phyloP scores from a whole-genome alignment of 2,329 filamentous ascomycete species.

The Aureobasidium subglaciale region DNA sequence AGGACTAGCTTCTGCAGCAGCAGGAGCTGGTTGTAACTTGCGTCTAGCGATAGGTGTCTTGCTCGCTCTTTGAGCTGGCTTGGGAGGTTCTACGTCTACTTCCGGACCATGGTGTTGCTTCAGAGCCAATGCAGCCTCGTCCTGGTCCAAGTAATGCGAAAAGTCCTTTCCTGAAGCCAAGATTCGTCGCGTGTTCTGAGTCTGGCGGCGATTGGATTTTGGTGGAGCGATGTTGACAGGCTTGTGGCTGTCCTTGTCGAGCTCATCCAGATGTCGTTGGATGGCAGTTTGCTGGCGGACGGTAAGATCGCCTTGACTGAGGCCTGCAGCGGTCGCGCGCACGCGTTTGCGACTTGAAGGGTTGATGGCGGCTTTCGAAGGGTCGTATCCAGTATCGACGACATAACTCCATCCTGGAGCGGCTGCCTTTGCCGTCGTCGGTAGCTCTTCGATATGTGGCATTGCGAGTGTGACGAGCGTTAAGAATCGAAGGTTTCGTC shows the following conservation, averaged over 20 bases:
- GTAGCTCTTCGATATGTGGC: slow-evolving; percentile 75
- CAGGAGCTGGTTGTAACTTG: slow-evolving; percentile 23
- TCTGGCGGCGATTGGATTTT: slow-evolving; percentile 50
- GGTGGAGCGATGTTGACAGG: slow-evolving; percentile 60
- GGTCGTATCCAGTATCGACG: slow-evolving; percentile 60
- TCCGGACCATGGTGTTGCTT: slow-evolving; percentile 25
- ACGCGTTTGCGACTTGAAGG: slow-evolving; percentile 62
- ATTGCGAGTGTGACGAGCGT: background rate
- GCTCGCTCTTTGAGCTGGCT: slow-evolving; percentile 23
- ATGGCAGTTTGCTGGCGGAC: slow-evolving; percentile 79
- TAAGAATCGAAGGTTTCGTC: background rate
- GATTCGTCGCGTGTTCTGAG: slow-evolving; percentile 66
- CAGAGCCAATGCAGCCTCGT: slow-evolving; percentile 51
- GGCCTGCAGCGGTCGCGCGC: slow-evolving; percentile 42
- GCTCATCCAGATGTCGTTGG: slow-evolving; percentile 69
- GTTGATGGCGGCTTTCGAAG: slow-evolving; percentile 46
- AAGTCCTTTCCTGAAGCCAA: slow-evolving; percentile 77
- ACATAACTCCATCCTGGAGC: slow-evolving; percentile 93
- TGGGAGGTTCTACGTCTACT: background rate
- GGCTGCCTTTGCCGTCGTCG: slow-evolving; percentile 54
- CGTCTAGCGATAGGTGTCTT: slow-evolving; percentile 31
- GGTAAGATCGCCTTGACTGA: slow-evolving; percentile 44
- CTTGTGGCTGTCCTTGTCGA: slow-evolving; percentile 63
- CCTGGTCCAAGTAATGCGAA: slow-evolving; percentile 74
- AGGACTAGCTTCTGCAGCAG: slow-evolving; percentile 42